A percentile compares a stretch with the other conserved stretches of the same genome.
Conservation (phyloP, 768 basidiomycete genomes). For the Termitomyces sp. region DNA sequence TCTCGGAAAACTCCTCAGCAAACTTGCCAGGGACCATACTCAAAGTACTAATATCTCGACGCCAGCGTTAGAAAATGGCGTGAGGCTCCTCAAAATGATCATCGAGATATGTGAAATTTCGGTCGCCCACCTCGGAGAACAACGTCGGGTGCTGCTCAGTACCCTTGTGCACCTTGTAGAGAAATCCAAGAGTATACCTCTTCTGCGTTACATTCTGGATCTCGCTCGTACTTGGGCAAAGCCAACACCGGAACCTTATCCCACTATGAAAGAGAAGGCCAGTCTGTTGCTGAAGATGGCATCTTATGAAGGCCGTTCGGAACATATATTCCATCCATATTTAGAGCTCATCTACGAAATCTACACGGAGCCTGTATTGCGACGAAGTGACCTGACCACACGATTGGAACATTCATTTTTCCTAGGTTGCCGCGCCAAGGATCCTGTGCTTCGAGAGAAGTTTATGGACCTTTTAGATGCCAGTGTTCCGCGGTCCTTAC, state of each 20-base stretch:
- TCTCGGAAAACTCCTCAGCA: slow-evolving; percentile 82
- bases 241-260: slow-evolving; percentile 79
- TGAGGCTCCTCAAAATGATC: slow-evolving; percentile 70
- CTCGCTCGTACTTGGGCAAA: slow-evolving; percentile 90
- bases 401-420: slow-evolving; percentile 93
- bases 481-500: slow-evolving; percentile 82
- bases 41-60: slow-evolving; percentile 45
- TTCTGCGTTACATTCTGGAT: slow-evolving; percentile 85
- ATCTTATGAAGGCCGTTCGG: slow-evolving; percentile 74
- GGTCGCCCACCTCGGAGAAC: slow-evolving; percentile 82
- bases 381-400: slow-evolving; percentile 91
- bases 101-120: slow-evolving; percentile 84
- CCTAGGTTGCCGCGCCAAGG: slow-evolving; percentile 84
- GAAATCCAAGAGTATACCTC: slow-evolving; percentile 75
- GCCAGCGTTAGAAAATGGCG: slow-evolving; percentile 53
- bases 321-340: slow-evolving; percentile 79
- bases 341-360: slow-evolving; percentile 91
- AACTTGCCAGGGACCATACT: slow-evolving; percentile 86
- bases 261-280: slow-evolving; percentile 95
- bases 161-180: slow-evolving; percentile 82
- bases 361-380: slow-evolving; percentile 82
- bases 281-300: slow-evolving; percentile 87
- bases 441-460: slow-evolving; percentile 71
- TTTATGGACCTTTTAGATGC: slow-evolving; percentile 91
- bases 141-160: slow-evolving; percentile 76